Evolutionary conservation across 73 alveolate species (phyloP).

Genomic region (Effrenium voratum): DNA sequence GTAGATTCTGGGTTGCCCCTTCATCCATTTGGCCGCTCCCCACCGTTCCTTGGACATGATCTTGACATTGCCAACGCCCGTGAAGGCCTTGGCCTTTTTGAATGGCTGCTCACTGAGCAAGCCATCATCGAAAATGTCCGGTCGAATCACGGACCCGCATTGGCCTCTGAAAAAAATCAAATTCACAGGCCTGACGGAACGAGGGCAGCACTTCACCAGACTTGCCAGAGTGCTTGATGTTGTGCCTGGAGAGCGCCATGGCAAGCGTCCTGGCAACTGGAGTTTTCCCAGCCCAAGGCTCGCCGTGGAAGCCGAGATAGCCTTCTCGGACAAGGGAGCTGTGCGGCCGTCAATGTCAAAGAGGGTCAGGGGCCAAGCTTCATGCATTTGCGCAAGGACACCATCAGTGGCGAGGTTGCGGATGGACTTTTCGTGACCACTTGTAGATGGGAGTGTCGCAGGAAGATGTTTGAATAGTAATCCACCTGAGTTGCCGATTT

Average conservation of each 20-base stretch:
- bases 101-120: neutral
- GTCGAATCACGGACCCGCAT: neutral
- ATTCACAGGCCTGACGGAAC: constrained; percentile 1
- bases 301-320: constrained; percentile 46
- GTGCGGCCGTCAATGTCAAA: neutral
- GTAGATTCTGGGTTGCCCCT: constrained; percentile 12
- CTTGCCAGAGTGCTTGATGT: constrained; percentile 1
- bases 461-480: neutral
- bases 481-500: neutral
- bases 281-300: constrained; percentile 26
- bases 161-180: constrained; percentile 23
- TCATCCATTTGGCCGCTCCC: constrained; percentile 80
- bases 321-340: neutral
- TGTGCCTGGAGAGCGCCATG: constrained; percentile 37
- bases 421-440: constrained; percentile 29
- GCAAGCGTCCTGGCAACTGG: constrained; percentile 15
- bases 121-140: neutral
- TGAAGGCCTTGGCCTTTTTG: constrained; percentile 33
- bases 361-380: constrained; percentile 26
- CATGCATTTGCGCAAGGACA: constrained; percentile 39
- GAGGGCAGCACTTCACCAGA: neutral
- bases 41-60: constrained; percentile 18
- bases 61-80: constrained; percentile 7
- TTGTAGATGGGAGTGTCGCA: constrained; percentile 21
- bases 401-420: constrained; percentile 38